These are phyloP conservation scores for Pseudomassariella vexata DNA, from an alignment of 2,329 filamentous ascomycete genomes.

Conservation along the genomic window DNA sequence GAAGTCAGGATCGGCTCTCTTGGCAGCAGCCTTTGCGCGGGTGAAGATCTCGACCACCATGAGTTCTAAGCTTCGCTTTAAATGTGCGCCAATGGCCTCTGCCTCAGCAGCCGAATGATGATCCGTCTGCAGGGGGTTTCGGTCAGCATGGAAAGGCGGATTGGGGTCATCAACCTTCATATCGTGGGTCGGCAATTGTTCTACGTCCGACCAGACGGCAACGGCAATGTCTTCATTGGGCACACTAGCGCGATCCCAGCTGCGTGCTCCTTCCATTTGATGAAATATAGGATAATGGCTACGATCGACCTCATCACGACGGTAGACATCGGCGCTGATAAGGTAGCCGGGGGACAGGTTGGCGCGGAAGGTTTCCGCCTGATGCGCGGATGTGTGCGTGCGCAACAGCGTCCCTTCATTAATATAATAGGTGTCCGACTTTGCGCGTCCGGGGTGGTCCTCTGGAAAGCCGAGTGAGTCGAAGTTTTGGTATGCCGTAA, in stretches of 20 bases:
- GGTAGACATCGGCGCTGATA: constrained; percentile 90
- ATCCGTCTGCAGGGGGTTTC: constrained; percentile 74
- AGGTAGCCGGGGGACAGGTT: constrained; percentile 76
- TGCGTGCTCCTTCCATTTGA: constrained; percentile 93
- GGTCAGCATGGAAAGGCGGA: constrained; percentile 67
- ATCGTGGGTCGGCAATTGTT: constrained; percentile 64
- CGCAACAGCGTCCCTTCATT: constrained; percentile 78
- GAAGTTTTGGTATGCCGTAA: constrained; percentile 83
- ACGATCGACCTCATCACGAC: constrained; percentile 88
- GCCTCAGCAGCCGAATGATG: constrained; percentile 72
- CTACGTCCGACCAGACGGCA: constrained; percentile 65
- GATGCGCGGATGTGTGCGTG: constrained; percentile 93
- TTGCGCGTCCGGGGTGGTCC: constrained; percentile 81
- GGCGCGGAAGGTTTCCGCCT: constrained; percentile 72
- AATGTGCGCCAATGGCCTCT: constrained; percentile 74
- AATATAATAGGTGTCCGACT: constrained; percentile 93
- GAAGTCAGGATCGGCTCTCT: constrained; percentile 41
- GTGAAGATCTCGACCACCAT: constrained; percentile 88
- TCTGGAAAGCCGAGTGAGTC: constrained; percentile 89
- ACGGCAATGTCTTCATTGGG: constrained; percentile 53
- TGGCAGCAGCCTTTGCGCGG: constrained; percentile 63
- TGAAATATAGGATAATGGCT: constrained; percentile 97
- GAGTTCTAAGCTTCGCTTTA: constrained; percentile 83
- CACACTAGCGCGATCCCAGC: constrained; percentile 70
- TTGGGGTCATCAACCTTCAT: constrained; percentile 80